A percentile compares a stretch with the other conserved stretches of the same genome.
Conservation (phyloP, 805 yeast genomes). For the Hagleromyces aurorensis region DNA sequence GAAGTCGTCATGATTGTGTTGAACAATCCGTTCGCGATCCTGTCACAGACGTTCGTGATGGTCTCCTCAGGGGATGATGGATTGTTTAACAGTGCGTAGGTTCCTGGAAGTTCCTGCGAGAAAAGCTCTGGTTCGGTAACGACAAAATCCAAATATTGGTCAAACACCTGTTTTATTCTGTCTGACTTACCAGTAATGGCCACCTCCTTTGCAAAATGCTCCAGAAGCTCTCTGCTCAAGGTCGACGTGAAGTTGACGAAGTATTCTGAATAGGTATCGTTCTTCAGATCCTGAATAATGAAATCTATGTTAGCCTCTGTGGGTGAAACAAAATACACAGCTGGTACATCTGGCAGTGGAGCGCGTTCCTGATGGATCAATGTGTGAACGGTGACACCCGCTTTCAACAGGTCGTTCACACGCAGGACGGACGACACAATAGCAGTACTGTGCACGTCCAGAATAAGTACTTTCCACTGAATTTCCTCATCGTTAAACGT, state of each 20-base stretch:
- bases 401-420: constrained; percentile 80
- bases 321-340: constrained; percentile 84
- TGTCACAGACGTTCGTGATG: constrained; percentile 59
- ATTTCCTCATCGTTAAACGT: constrained; percentile 56
- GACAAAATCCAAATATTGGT: constrained; percentile 85
- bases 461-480: constrained; percentile 83
- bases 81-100: constrained; percentile 61
- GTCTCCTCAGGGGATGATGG: constrained; percentile 68
- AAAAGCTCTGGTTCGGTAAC: constrained; percentile 92
- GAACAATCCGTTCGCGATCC: constrained; percentile 72
- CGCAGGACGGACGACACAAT: constrained; percentile 86
- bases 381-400: constrained; percentile 89
- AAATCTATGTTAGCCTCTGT: constrained; percentile 62
- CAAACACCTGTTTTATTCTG: constrained; percentile 80
- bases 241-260: constrained; percentile 84
- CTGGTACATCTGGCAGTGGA: constrained; percentile 92
- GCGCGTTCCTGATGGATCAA: constrained; percentile 63
- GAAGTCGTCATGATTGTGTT: constrained; percentile 71
- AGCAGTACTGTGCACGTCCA: constrained; percentile 75
- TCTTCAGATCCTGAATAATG: constrained; percentile 65
- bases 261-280: constrained; percentile 68
- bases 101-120: constrained; percentile 58
- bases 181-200: constrained; percentile 62
- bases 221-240: constrained; percentile 69
- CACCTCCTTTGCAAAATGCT: constrained; percentile 79